Base-by-base conservation (phyloP, 2,329 filamentous ascomycete species). In the Tolypocladium cylindrosporum region DNA sequence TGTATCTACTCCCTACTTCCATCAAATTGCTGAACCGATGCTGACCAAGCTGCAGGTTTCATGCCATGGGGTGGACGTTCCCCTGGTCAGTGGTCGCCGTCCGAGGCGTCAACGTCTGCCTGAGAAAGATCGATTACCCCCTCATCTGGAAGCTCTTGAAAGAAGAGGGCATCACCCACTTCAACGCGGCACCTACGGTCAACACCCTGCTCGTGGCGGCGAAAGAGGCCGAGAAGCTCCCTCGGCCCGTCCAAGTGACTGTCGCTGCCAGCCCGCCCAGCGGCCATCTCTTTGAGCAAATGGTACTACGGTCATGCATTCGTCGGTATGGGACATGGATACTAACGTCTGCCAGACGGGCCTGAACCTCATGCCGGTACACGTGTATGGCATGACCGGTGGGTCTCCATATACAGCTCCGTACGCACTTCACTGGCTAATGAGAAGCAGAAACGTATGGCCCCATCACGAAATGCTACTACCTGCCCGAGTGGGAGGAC, bases 1-100 rank as follows among this genome's bases (percentile, higher is more conserved):
- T 97, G 91, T 93, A 85, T 72, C 7, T 14, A 14, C 24, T 8
- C 4, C 14, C n/a, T 36, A 19, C 10, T 27, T 9, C 8, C 13
- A 14, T 8, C 1, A 36, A 14, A 2, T 3, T 2, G 31, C 6
- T 14, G 4, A 1, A 1, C 11, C 10, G 19, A 52, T n/a, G 21
- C 55, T 43, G 37, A 55, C 16, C 9, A 54, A 16, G 21, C 61
- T 45, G 41, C 14, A 80, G 80, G 74, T 88, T 88, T 65, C 85
- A 88, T 65, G 84, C 85, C 39, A 76, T 85, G 55, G 85, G 81
- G n/a, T 94, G 90, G 90, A 92, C 90, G 1, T 95, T 93, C 66
- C 91, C 91, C 0, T 96, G 92, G 94, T 83, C 92, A 1, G 82
- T 97, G n/a, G 95, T 91, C 13, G 91, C 91, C 1, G 91, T 94